Conservation (phyloP, 2,329 filamentous ascomycete genomes). For the Hyphodiscus sp. region DNA sequence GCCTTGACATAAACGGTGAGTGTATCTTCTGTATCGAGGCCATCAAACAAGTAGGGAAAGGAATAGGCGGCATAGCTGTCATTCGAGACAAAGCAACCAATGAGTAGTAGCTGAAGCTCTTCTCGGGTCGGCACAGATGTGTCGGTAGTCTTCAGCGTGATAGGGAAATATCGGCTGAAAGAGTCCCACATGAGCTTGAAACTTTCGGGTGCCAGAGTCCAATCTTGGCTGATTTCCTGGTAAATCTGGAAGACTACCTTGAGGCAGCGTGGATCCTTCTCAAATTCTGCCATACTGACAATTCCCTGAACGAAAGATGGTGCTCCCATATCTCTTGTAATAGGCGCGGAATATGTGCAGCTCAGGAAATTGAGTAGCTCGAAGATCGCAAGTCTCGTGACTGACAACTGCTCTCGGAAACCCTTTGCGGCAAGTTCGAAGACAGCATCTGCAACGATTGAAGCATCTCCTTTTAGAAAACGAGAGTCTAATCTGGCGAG, state of each 20-base stretch:
- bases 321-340: slow-evolving; percentile 15
- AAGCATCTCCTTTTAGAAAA: slow-evolving; percentile 17
- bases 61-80: slow-evolving; percentile 20
- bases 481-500: slow-evolving; percentile 9
- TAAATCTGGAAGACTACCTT: slow-evolving; percentile 22
- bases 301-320: slow-evolving; percentile 18
- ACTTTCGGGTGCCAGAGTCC: slow-evolving; percentile 12
- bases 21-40: slow-evolving; percentile 20
- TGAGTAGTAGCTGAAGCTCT: slow-evolving; percentile 18
- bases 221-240: slow-evolving; percentile 15
- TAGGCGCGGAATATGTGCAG: slow-evolving; percentile 6
- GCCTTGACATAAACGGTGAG: slow-evolving; percentile 27
- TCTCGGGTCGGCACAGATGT: slow-evolving; percentile 14
- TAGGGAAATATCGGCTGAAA: slow-evolving; percentile 26
- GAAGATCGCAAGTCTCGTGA: slow-evolving; percentile 19
- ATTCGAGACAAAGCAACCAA: slow-evolving; percentile 24
- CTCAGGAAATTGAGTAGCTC: slow-evolving; percentile 16
- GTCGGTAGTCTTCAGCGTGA: slow-evolving; percentile 19
- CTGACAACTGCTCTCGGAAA: slow-evolving; percentile 16
- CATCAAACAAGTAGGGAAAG: slow-evolving; percentile 20
- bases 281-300: slow-evolving; percentile 19
- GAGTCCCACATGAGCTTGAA: slow-evolving; percentile 21
- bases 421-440: slow-evolving; percentile 11
- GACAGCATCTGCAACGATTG: slow-evolving; percentile 12
- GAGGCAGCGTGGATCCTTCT: slow-evolving; percentile 26